Conservation (phyloP, 345 rosid genomes). For the Cardamine resedifolia region DNA sequence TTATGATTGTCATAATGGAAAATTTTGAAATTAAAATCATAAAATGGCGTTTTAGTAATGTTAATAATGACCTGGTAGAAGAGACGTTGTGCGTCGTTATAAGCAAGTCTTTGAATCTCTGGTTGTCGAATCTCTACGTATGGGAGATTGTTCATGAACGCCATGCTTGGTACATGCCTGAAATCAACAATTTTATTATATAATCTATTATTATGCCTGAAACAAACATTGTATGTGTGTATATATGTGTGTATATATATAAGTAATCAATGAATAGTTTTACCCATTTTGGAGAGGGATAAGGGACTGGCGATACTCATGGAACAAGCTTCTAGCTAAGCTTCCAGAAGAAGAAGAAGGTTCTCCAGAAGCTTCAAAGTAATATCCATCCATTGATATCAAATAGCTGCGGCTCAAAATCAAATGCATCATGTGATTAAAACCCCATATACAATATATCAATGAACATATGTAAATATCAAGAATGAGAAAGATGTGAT, state of each 20-base stretch:
- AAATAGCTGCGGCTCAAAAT: slow-evolving; percentile 45
- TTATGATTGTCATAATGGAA: neutral
- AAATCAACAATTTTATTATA: neutral
- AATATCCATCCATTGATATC: slow-evolving; percentile 53
- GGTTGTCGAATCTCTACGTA: slow-evolving; percentile 49
- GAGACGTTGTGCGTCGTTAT: slow-evolving; percentile 46
- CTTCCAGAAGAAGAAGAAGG: slow-evolving; percentile 50
- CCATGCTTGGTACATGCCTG: slow-evolving; percentile 65
- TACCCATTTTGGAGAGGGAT: slow-evolving; percentile 46
- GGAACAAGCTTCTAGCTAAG: slow-evolving; percentile 47
- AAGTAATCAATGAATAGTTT: neutral
- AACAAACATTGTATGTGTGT: neutral
- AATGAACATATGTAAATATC: neutral
- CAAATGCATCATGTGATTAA: neutral
- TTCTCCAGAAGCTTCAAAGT: slow-evolving; percentile 42
- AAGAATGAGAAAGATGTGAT: neutral
- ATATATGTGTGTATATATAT: neutral
- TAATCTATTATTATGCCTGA: too few relatives aligned
- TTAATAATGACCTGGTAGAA: slow-evolving; percentile 60
- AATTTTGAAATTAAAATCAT: neutral
- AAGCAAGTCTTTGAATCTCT: slow-evolving; percentile 49
- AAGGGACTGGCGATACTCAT: slow-evolving; percentile 44
- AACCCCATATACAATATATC: neutral
- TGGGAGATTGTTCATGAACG: slow-evolving; percentile 53
- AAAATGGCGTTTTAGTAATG: neutral